Evolutionary conservation across 192 early-diverging fungal species (phyloP).

Genomic region (Backusella mclennaniae): DNA sequence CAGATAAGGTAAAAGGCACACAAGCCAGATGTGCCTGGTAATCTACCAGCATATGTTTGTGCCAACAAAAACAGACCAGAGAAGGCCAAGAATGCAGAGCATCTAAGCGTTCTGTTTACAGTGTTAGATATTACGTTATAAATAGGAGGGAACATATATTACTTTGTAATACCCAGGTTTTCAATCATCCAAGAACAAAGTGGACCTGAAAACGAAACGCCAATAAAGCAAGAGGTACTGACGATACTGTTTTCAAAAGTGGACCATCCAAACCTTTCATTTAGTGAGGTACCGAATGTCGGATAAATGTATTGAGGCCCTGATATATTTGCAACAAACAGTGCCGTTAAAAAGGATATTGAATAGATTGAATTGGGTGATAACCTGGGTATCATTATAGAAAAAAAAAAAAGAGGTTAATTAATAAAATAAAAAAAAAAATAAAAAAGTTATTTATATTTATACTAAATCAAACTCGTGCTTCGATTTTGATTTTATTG

Average conservation of each 20-base stretch:
- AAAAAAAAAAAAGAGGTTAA: no score
- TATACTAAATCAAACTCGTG: background rate
- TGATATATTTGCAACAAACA: slow-evolving; percentile 28
- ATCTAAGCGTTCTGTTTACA: slow-evolving; percentile 8
- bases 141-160: background rate
- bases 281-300: slow-evolving; percentile 21
- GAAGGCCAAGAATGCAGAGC: slow-evolving; percentile 7
- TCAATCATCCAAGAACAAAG: slow-evolving; percentile 29
- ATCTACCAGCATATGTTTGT: slow-evolving; percentile 23
- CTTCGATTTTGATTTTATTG: background rate
- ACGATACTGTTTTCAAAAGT: slow-evolving; percentile 30
- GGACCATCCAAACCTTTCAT: slow-evolving; percentile 23
- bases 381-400: background rate
- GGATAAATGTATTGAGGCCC: slow-evolving; percentile 33
- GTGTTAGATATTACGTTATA: no score
- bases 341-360: slow-evolving; percentile 17
- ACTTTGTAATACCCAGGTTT: slow-evolving; percentile 11
- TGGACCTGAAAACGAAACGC: slow-evolving; percentile 30
- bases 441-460: background rate
- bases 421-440: no score
- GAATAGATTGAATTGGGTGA: background rate
- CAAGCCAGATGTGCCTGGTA: slow-evolving; percentile 15
- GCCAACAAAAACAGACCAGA: slow-evolving; percentile 21
- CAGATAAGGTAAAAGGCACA: slow-evolving; percentile 21
- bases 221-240: slow-evolving; percentile 27